Conservation (phyloP, 2,329 filamentous ascomycete genomes). For the Colletotrichum spinosum region DNA sequence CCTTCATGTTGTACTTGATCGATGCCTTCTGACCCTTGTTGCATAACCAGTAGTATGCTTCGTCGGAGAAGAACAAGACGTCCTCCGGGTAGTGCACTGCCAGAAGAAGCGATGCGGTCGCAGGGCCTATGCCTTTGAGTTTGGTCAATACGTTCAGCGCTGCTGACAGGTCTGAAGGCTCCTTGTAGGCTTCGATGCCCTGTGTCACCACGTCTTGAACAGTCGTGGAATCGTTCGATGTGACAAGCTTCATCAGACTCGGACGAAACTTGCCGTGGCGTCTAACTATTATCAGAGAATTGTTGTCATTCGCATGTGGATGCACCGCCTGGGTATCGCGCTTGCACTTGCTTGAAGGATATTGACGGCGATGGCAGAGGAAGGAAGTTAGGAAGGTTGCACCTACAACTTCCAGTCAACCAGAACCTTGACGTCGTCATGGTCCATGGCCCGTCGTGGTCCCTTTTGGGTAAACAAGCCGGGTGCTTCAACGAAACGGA, state of each 20-base stretch:
- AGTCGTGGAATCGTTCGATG: constrained; percentile 66
- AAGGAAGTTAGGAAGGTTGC: constrained; percentile 21
- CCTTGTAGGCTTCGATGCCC: constrained; percentile 62
- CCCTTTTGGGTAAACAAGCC: constrained; percentile 53
- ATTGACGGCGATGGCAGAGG: too few species aligned
- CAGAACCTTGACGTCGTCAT: constrained; percentile 69
- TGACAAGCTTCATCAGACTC: constrained; percentile 69
- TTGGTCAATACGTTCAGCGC: constrained; percentile 66
- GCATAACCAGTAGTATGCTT: constrained; percentile 79
- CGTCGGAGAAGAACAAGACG: constrained; percentile 83
- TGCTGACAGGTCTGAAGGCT: constrained; percentile 48
- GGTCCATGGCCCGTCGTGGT: constrained; percentile 56
- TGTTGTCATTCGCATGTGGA: not conserved
- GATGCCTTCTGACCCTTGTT: constrained; percentile 60
- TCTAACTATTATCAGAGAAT: constrained; percentile 45
- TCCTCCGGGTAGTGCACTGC: constrained; percentile 69
- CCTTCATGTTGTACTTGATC: constrained; percentile 77
- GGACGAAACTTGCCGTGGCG: constrained; percentile 73
- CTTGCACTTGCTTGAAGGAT: not conserved
- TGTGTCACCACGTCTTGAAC: constrained; percentile 62
- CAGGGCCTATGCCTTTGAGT: constrained; percentile 82
- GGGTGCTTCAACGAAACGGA: constrained; percentile 68
- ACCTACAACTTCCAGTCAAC: constrained; percentile 80
- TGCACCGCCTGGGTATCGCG: too few species aligned
- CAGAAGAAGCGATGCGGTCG: constrained; percentile 81